Conservation (phyloP, 164 flowering plant genomes). For the Hamamelis virginiana region DNA sequence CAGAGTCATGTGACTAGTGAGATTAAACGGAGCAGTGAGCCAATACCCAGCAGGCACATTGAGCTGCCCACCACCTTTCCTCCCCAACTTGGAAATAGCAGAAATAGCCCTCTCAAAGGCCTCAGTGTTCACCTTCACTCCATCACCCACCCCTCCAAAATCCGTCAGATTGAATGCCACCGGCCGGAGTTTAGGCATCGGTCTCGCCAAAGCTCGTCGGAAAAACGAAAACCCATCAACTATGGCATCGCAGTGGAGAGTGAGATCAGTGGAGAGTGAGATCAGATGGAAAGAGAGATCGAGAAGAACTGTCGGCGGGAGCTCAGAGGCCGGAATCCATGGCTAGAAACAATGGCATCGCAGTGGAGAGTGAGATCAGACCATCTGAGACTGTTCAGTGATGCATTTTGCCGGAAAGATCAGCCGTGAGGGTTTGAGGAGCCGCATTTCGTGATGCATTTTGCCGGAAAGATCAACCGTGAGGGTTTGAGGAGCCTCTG, state of each 20-base stretch:
- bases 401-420: too few species aligned
- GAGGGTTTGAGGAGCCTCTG: background rate
- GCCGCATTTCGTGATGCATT: too few species aligned
- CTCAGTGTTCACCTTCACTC: conserved; percentile 70
- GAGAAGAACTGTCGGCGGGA: too few species aligned
- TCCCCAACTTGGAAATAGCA: conserved; percentile 62
- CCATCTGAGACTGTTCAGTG: too few species aligned
- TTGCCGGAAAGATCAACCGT: too few species aligned
- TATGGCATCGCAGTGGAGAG: too few species aligned
- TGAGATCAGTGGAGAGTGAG: too few species aligned
- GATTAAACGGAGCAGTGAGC: conserved; percentile 96
- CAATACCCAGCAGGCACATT: conserved; percentile 85
- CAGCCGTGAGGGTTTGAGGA: too few species aligned
- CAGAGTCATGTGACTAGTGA: conserved; percentile 92
- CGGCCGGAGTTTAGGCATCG: conserved; percentile 58
- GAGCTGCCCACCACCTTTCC: conserved; percentile 89
- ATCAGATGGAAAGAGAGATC: too few species aligned
- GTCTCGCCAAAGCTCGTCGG: conserved; percentile 24
- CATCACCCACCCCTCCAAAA: conserved; percentile 91
- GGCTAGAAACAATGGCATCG: too few species aligned
- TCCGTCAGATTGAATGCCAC: conserved; percentile 73
- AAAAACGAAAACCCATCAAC: conserved; percentile 39
- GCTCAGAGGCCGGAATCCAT: too few species aligned
- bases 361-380: too few species aligned
- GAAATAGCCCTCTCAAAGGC: conserved; percentile 81